Evolutionary conservation across 2,329 filamentous ascomycete species (phyloP).

Genomic region (Neonectria neomacrospora): DNA sequence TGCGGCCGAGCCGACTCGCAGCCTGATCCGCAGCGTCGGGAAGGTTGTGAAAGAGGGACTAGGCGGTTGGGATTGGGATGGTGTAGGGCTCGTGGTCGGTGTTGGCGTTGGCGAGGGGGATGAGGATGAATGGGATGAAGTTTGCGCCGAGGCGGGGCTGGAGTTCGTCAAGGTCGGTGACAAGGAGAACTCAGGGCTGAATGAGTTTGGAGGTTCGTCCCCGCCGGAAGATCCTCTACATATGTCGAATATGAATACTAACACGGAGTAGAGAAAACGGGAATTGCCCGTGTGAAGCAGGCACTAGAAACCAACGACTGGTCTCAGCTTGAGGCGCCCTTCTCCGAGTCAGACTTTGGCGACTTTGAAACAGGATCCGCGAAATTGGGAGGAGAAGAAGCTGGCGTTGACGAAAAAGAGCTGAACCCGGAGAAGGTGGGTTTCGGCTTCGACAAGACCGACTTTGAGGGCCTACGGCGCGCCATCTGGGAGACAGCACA

Average conservation of each 20-base stretch:
- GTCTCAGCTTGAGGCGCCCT: constrained; percentile 51
- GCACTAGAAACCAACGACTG: constrained; percentile 75
- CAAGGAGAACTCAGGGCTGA: constrained; percentile 53
- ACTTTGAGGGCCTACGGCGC: constrained; percentile 63
- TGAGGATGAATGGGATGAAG: constrained; percentile 70
- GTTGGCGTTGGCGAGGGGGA: constrained; percentile 62
- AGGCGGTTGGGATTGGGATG: constrained; percentile 73
- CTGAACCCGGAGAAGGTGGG: constrained; percentile 61
- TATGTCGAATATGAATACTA: constrained; percentile 24
- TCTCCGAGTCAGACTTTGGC: constrained; percentile 45
- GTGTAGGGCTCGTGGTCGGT: constrained; percentile 69
- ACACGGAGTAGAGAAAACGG: constrained; percentile 62
- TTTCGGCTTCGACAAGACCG: constrained; percentile 63
- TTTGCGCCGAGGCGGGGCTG: constrained; percentile 66
- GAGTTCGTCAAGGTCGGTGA: constrained; percentile 70
- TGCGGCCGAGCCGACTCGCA: constrained; percentile 44
- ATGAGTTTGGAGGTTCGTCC: constrained; percentile 67
- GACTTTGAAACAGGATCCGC: constrained; percentile 50
- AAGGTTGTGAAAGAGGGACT: constrained; percentile 66
- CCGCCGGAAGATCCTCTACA: neutral
- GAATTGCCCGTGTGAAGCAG: constrained; percentile 68
- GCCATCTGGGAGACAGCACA: constrained; percentile 61
- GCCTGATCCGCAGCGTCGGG: constrained; percentile 63
- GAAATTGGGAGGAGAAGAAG: constrained; percentile 44
- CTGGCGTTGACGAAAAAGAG: constrained; percentile 47